Percentiles rank a stretch among this genome's conserved stretches.
Conservation (phyloP, 192 early-diverging fungal species). For the Coemansia sp. region DNA sequence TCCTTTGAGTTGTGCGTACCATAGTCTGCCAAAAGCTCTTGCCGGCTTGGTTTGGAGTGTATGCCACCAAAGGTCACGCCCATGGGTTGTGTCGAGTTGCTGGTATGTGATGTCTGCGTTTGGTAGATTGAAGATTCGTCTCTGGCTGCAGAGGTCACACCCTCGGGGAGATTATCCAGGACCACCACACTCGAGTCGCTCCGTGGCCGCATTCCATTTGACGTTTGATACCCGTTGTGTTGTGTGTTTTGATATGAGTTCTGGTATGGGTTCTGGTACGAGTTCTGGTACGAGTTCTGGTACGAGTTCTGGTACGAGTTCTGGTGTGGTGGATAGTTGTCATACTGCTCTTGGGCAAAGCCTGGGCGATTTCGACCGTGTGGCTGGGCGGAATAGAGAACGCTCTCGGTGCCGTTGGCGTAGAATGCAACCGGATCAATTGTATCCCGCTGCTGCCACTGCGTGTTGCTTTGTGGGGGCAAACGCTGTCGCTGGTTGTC, state of each 20-base stretch:
- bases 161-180: constrained; percentile 19
- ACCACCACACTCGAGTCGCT: constrained; percentile 3
- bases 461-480: neutral
- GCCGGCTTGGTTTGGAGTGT: constrained; percentile 30
- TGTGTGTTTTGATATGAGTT: neutral
- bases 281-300: neutral
- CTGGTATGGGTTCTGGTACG: neutral
- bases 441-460: neutral
- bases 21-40: constrained; percentile 22
- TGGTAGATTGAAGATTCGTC: constrained; percentile 14
- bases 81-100: constrained; percentile 22
- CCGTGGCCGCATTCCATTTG: neutral
- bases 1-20: constrained; percentile 9
- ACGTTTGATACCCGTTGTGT: too few relatives aligned
- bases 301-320: neutral
- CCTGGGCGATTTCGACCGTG: neutral
- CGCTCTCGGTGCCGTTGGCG: neutral
- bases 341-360: neutral
- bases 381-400: neutral
- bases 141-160: neutral
- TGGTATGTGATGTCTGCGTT: constrained; percentile 22
- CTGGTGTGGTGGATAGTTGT: neutral
- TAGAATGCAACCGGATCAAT: neutral
- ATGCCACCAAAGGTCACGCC: constrained; percentile 11
- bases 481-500: neutral